Evolutionary conservation across 2,329 filamentous ascomycete genomes (phyloP).

Genomic region (Aspergillus hortae): DNA sequence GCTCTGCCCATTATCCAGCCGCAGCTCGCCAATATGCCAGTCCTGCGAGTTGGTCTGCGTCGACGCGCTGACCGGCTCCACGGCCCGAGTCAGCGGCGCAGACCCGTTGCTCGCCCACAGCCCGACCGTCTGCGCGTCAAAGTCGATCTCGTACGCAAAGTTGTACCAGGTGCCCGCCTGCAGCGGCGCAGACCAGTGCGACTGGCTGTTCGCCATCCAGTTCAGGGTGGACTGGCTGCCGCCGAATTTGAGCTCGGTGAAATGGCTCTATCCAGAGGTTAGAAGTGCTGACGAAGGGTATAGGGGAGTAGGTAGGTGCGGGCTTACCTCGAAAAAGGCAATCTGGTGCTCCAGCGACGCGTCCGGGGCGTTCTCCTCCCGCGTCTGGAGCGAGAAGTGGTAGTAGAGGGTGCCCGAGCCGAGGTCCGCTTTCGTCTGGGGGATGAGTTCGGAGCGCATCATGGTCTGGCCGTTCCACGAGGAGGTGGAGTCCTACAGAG

Average conservation of each 20-base stretch:
- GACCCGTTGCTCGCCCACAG: conserved; percentile 68
- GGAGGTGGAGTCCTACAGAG: conserved; percentile 34
- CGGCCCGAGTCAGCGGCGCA: conserved; percentile 55
- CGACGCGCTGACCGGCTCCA: conserved; percentile 57
- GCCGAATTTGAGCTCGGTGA: conserved; percentile 71
- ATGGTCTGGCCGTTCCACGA: conserved; percentile 71
- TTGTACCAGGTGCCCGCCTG: conserved; percentile 68
- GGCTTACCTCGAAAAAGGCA: conserved; percentile 46
- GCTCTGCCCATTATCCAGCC: conserved; percentile 58
- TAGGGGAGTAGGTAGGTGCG: too few species aligned
- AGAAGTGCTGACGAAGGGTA: background rate
- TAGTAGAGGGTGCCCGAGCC: conserved; percentile 66
- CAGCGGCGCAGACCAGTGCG: conserved; percentile 62
- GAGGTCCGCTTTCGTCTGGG: conserved; percentile 64
- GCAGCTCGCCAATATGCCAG: conserved; percentile 69
- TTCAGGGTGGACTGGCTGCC: conserved; percentile 57
- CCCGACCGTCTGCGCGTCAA: conserved; percentile 57
- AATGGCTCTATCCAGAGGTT: conserved; percentile 56
- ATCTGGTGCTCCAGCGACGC: conserved; percentile 65
- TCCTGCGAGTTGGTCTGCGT: conserved; percentile 66
- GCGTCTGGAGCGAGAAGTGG: conserved; percentile 66
- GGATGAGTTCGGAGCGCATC: conserved; percentile 71
- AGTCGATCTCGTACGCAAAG: conserved; percentile 71
- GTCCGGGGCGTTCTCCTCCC: conserved; percentile 57
- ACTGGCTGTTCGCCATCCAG: conserved; percentile 61